These are phyloP conservation scores for Kernera saxatilis DNA, from an alignment of 345 rosid species.

Conservation along the genomic window DNA sequence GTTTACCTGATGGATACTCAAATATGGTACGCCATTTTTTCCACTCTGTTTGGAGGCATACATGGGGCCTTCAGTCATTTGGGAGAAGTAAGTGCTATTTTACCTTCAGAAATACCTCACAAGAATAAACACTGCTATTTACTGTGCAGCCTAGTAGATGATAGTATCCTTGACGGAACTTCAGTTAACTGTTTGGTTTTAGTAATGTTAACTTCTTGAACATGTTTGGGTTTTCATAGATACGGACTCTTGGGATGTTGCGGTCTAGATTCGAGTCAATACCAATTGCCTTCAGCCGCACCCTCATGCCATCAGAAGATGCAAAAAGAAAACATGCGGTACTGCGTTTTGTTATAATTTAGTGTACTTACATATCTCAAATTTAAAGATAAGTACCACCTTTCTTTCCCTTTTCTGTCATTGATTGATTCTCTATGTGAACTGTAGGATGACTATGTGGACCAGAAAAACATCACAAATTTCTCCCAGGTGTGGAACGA, in stretches of 20 bases:
- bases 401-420: neutral
- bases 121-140: neutral
- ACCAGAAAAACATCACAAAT: slow-evolving; percentile 48
- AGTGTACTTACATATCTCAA: neutral
- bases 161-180: neutral
- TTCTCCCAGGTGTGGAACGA: slow-evolving; percentile 89
- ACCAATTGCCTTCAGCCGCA: slow-evolving; percentile 60
- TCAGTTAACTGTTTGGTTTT: slow-evolving; percentile 8
- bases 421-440: slow-evolving; percentile 12
- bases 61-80: slow-evolving; percentile 92
- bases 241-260: slow-evolving; percentile 92
- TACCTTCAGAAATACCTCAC: neutral
- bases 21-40: slow-evolving; percentile 95
- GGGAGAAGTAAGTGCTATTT: slow-evolving; percentile 72
- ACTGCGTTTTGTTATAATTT: slow-evolving; percentile 1
- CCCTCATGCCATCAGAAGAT: slow-evolving; percentile 56
- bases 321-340: slow-evolving; percentile 31
- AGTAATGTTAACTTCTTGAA: slow-evolving; percentile 8
- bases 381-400: neutral
- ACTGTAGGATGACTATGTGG: slow-evolving; percentile 44
- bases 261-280: slow-evolving; percentile 81
- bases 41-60: slow-evolving; percentile 91
- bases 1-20: slow-evolving; percentile 90
- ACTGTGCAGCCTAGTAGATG: neutral
- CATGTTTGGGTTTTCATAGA: slow-evolving; percentile 40